Evolutionary conservation across 768 basidiomycete genomes (phyloP).

Genomic region (Pulveroboletus ravenelii): DNA sequence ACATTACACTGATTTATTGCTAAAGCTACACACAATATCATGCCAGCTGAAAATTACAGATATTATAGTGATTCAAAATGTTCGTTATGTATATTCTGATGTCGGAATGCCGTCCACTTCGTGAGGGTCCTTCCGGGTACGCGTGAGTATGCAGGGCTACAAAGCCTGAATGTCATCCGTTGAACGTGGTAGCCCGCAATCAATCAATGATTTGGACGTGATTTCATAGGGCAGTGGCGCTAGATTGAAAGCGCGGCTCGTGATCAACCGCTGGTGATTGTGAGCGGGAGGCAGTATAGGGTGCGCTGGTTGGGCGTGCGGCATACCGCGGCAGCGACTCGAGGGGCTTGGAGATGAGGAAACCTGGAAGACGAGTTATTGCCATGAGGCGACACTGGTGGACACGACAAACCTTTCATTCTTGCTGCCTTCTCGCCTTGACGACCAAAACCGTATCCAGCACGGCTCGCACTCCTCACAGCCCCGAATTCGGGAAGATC

Average conservation of each 20-base stretch:
- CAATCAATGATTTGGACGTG: constrained; percentile 16
- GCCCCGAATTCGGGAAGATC: constrained; percentile 21
- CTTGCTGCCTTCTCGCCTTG: constrained; percentile 73
- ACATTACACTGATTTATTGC: constrained; percentile 1
- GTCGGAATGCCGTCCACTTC: constrained; percentile 3
- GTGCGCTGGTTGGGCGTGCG: constrained; percentile 31
- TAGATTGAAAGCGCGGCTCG: constrained; percentile 26
- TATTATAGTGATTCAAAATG: constrained; percentile 4
- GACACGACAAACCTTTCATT: constrained; percentile 41
- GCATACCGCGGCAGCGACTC: constrained; percentile 60
- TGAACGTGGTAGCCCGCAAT: constrained; percentile 17
- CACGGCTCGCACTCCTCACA: constrained; percentile 30
- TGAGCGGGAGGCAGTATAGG: constrained; percentile 18
- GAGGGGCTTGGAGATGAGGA: constrained; percentile 56
- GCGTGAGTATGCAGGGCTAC: constrained; percentile 12
- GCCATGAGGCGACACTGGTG: not conserved
- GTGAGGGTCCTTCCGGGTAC: constrained; percentile 15
- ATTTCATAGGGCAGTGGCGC: constrained; percentile 26
- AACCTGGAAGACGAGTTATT: constrained; percentile 33
- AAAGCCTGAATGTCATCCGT: constrained; percentile 8
- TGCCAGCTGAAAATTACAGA: constrained; percentile 24
- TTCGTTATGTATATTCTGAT: not conserved
- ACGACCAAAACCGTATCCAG: constrained; percentile 73
- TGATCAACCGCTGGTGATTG: constrained; percentile 15
- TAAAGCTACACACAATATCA: constrained; percentile 29